Conservation (phyloP, 2,329 filamentous ascomycete species). For the Cladorrhinum sp. region DNA sequence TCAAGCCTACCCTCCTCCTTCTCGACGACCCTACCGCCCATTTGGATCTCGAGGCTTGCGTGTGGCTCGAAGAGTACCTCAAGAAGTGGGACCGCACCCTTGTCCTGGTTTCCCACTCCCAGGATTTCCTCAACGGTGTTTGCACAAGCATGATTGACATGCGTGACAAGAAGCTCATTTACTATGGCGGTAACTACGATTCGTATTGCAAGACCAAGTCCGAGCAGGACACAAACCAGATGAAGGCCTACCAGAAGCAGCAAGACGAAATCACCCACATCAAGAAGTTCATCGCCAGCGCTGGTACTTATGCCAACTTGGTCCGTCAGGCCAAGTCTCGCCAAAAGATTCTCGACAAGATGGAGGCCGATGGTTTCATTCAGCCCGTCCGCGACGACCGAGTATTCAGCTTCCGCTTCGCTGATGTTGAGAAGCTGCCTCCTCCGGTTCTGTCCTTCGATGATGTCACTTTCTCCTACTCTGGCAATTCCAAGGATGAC, state of each 20-base stretch:
- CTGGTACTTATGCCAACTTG: slow-evolving; percentile 99
- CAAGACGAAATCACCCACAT: slow-evolving; percentile 99
- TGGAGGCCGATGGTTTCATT: slow-evolving; percentile 99
- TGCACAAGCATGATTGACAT: slow-evolving; percentile 99
- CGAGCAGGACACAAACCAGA: slow-evolving; percentile 96
- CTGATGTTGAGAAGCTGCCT: slow-evolving; percentile 98
- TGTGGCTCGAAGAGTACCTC: slow-evolving; percentile 99
- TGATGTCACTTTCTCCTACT: slow-evolving; percentile 97
- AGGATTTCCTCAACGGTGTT: slow-evolving; percentile 99
- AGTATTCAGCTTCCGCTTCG: slow-evolving; percentile 97
- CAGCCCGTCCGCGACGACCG: slow-evolving; percentile 81
- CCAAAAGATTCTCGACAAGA: slow-evolving; percentile 99
- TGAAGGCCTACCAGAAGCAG: slow-evolving; percentile 98
- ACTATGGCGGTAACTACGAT: slow-evolving; percentile 99
- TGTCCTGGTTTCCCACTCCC: slow-evolving; percentile 92
- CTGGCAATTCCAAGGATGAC: slow-evolving; percentile 82
- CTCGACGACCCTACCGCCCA: slow-evolving; percentile 98
- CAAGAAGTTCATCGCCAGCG: slow-evolving; percentile 99
- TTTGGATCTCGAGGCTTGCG: slow-evolving; percentile 98
- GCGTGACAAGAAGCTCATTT: slow-evolving; percentile 81
- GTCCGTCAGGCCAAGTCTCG: slow-evolving; percentile 98
- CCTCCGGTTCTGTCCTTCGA: slow-evolving; percentile 96
- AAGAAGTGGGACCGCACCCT: slow-evolving; percentile 99
- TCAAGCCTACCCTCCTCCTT: slow-evolving; percentile 91
- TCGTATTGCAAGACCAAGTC: slow-evolving; percentile 90